Evolutionary conservation across 257 asterid species (phyloP), one percentile per base, ranked within the genome.

Genomic region (Rehmannia glutinosa): DNA sequence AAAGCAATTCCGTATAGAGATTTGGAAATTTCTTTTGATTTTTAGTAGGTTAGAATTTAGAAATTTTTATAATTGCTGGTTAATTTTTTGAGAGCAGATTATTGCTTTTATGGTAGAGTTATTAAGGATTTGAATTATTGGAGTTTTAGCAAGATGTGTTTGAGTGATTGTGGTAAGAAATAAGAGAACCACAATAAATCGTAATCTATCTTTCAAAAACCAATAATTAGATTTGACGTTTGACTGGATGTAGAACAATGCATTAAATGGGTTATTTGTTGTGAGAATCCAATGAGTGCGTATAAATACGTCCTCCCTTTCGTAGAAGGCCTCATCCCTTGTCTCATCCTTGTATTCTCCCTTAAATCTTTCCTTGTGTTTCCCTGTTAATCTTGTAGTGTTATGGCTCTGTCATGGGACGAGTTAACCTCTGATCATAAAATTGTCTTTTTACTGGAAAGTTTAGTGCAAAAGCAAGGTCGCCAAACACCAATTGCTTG

Each of bases 81-180:
- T 47, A 41, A 16, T 63, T 8, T 39, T n/a, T 49, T 3, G 15
- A 19, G 41, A 21, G 32, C 19, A 51, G 39, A 57, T 64, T 57
- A 52, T 66, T 28, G 27, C 60, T 28, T 58, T 65, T 70, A 75
- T 56, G 62, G 73, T 58, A 49, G 43, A 52, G 5, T 51, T 41
- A 58, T 65, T 24, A 64, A 23, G 36, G 68, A 55, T 11, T 47
- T 70, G 27, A 28, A 64, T 38, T 25, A 19, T 46, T 47, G 21
- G 16, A 24, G 35, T 64, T 70, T 58, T 28, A 8, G 51, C 30
- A 70, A 25, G 68, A 64, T 69, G 66, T 51, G 12, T 17, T 64
- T 39, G 61, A 32, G 27, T 52, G 28, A 51, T 74, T 74, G 69
- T 21, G 66, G 69, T 59, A 75, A 75, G 70, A 50, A 60, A 60